Percentiles rank a stretch among this genome's conserved stretches.
These are phyloP conservation scores for Boletus mariae DNA, from an alignment of 1,284 basidiomycete species.

Conservation along the genomic window DNA sequence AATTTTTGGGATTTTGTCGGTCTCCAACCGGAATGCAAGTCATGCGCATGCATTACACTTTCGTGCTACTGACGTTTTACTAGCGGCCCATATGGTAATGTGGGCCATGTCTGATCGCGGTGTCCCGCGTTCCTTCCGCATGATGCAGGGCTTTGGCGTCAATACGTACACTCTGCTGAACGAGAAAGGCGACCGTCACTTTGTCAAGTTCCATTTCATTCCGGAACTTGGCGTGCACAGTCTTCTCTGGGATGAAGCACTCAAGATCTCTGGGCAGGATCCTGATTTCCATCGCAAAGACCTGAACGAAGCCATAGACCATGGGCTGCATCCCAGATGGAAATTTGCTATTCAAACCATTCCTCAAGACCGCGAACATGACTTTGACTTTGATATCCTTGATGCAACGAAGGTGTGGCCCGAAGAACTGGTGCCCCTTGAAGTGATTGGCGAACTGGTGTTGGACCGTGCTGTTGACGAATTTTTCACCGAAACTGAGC, in stretches of 20 bases:
- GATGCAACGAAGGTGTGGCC: conserved; percentile 86
- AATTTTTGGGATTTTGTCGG: conserved; percentile 83
- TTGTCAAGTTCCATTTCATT: conserved; percentile 85
- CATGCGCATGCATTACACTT: neutral
- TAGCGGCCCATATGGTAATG: conserved; percentile 75
- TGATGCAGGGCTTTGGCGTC: conserved; percentile 87
- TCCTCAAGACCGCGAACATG: conserved; percentile 61
- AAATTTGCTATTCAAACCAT: conserved; percentile 76
- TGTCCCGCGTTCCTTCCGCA: conserved; percentile 76
- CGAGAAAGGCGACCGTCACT: conserved; percentile 58
- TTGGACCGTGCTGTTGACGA: conserved; percentile 68
- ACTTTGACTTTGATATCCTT: conserved; percentile 79
- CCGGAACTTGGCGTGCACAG: conserved; percentile 81
- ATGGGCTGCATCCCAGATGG: conserved; percentile 69
- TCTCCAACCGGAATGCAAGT: conserved; percentile 57
- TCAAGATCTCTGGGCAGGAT: conserved; percentile 79
- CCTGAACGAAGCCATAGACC: conserved; percentile 71
- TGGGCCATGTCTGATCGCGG: conserved; percentile 83
- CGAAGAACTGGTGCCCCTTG: conserved; percentile 71
- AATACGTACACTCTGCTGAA: conserved; percentile 79
- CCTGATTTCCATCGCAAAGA: conserved; percentile 83
- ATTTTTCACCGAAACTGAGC: conserved; percentile 82
- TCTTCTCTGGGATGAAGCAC: conserved; percentile 82
- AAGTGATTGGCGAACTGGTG: conserved; percentile 72
- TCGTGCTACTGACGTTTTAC: conserved; percentile 16